phyloP scores from a whole-genome alignment of 192 early-diverging fungal species.

The Umbelopsis sp. region DNA sequence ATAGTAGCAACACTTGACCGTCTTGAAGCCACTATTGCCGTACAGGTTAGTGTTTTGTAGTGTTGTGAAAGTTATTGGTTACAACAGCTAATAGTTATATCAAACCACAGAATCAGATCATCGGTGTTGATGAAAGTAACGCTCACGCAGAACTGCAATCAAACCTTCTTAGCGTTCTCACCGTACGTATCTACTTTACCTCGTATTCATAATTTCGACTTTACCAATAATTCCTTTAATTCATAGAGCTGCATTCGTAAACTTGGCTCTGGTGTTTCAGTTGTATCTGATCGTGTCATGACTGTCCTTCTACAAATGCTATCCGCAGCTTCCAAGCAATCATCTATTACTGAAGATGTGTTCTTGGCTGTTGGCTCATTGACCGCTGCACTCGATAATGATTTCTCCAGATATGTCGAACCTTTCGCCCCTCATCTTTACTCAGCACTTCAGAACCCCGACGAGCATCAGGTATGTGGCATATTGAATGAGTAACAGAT shows the following conservation, averaged over 20 bases:
- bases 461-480: slow-evolving; percentile 74
- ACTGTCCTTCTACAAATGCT: slow-evolving; percentile 80
- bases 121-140: slow-evolving; percentile 82
- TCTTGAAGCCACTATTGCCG: slow-evolving; percentile 71
- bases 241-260: slow-evolving; percentile 73
- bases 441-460: slow-evolving; percentile 81
- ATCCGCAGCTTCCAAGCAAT: slow-evolving; percentile 66
- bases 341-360: slow-evolving; percentile 87
- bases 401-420: slow-evolving; percentile 89
- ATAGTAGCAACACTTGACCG: slow-evolving; percentile 75
- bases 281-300: slow-evolving; percentile 91
- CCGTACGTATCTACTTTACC: slow-evolving; percentile 42
- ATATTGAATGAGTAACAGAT: neutral
- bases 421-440: slow-evolving; percentile 84
- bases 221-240: slow-evolving; percentile 7
- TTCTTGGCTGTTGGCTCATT: slow-evolving; percentile 92
- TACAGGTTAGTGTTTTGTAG: neutral
- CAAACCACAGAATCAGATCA: slow-evolving; percentile 65
- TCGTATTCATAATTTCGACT: neutral
- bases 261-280: slow-evolving; percentile 68
- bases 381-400: slow-evolving; percentile 76
- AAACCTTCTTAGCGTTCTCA: slow-evolving; percentile 89
- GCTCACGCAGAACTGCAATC: slow-evolving; percentile 87
- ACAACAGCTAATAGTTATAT: neutral
- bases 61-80: neutral